Evolutionary conservation across 805 yeast genomes (phyloP).

Genomic region (Hanseniaspora hatyaiensis): DNA sequence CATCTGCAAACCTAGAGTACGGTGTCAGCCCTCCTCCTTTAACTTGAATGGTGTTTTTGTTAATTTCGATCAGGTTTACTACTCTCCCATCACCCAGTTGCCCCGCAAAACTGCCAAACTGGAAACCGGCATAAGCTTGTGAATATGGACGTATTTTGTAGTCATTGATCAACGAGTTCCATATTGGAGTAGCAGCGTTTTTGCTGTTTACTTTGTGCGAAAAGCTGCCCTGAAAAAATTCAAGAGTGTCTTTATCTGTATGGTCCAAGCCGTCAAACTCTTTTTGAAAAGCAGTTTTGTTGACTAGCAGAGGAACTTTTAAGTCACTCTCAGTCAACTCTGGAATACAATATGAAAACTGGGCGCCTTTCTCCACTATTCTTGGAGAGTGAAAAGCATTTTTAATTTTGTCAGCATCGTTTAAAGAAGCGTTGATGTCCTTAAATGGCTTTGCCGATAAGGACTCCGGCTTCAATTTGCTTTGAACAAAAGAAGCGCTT

Average conservation of each 20-base stretch:
- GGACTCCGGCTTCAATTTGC: slow-evolving; percentile 22
- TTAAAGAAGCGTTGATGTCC: background rate
- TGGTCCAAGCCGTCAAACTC: slow-evolving; percentile 2
- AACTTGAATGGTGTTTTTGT: slow-evolving; percentile 43
- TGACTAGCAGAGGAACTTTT: slow-evolving; percentile 47
- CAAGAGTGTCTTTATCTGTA: slow-evolving; percentile 3
- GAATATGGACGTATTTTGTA: slow-evolving; percentile 62
- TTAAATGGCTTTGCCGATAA: background rate
- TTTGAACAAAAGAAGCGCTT: slow-evolving; percentile 18
- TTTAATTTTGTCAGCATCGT: slow-evolving; percentile 20
- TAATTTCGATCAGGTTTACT: slow-evolving; percentile 60
- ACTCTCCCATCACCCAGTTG: slow-evolving; percentile 96
- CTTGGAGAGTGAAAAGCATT: slow-evolving; percentile 41
- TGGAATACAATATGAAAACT: slow-evolving; percentile 65
- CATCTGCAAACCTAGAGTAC: slow-evolving; percentile 89
- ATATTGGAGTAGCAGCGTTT: slow-evolving; percentile 51
- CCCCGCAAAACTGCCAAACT: slow-evolving; percentile 93
- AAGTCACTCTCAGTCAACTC: slow-evolving; percentile 38
- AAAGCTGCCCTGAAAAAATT: slow-evolving; percentile 37
- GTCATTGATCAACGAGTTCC: slow-evolving; percentile 30
- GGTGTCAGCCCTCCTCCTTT: slow-evolving; percentile 93
- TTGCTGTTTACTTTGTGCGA: slow-evolving; percentile 36
- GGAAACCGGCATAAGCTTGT: slow-evolving; percentile 91
- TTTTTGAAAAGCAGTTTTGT: slow-evolving; percentile 44
- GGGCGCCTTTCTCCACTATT: slow-evolving; percentile 41